Conservation (phyloP, 2,329 filamentous ascomycete genomes). For the Pseudopyrenochaeta lycopersici region DNA sequence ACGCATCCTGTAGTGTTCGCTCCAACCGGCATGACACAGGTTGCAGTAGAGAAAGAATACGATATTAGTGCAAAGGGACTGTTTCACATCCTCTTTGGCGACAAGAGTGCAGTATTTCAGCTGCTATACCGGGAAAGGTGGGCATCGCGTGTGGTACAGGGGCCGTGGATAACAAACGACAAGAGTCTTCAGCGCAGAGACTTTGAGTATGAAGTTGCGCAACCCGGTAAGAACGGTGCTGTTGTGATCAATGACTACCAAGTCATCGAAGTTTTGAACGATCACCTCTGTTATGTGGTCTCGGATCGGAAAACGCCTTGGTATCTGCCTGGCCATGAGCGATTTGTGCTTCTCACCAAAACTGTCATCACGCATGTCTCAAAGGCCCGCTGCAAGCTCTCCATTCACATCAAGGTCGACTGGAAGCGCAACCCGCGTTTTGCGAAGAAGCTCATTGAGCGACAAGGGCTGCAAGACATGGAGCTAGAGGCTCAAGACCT, state of each 20-base stretch:
- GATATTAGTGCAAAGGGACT: slow-evolving; percentile 92
- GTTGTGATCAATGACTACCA: slow-evolving; percentile 80
- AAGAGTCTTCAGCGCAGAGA: slow-evolving; percentile 76
- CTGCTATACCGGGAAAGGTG: slow-evolving; percentile 79
- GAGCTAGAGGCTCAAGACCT: slow-evolving; percentile 77
- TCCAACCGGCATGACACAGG: slow-evolving; percentile 79
- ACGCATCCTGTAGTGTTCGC: slow-evolving; percentile 82
- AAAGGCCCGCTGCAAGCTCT: slow-evolving; percentile 91
- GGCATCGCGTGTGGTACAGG: slow-evolving; percentile 72
- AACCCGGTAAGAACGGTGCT: slow-evolving; percentile 41
- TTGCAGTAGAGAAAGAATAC: slow-evolving; percentile 82
- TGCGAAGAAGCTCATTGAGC: slow-evolving; percentile 61
- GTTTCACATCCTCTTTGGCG: slow-evolving; percentile 95
- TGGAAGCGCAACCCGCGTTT: slow-evolving; percentile 71
- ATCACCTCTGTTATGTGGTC: slow-evolving; percentile 71
- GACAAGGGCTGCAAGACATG: slow-evolving; percentile 77
- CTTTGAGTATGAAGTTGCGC: slow-evolving; percentile 80
- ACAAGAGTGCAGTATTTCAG: slow-evolving; percentile 94
- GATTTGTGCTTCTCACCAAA: slow-evolving; percentile 86
- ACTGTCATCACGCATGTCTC: slow-evolving; percentile 92
- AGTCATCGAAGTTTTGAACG: slow-evolving; percentile 74
- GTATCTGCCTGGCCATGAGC: slow-evolving; percentile 83
- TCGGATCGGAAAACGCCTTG: slow-evolving; percentile 73
- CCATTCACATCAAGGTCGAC: slow-evolving; percentile 86
- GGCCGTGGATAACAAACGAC: slow-evolving; percentile 80